phyloP scores from a whole-genome alignment of 2,329 filamentous ascomycete genomes.

The Ceratocystis colombiana region DNA sequence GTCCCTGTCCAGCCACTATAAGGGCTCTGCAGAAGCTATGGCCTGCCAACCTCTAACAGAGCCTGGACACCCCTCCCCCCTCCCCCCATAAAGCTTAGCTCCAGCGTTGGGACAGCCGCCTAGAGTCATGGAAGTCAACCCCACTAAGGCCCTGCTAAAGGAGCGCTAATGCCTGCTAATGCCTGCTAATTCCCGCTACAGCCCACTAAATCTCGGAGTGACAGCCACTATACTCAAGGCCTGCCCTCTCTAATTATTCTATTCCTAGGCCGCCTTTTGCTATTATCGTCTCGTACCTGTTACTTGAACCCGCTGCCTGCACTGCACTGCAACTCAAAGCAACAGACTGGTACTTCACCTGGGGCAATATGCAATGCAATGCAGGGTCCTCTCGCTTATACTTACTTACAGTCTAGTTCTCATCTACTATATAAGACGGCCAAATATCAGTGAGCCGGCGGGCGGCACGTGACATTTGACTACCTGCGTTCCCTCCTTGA shows the following conservation, averaged over 20 bases:
- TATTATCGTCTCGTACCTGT: neutral
- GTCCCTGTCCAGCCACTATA: neutral
- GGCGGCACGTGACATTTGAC: too few relatives aligned
- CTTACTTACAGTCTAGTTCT: neutral
- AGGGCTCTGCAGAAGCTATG: slow-evolving; percentile 1
- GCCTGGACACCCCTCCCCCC: neutral
- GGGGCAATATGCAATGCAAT: neutral
- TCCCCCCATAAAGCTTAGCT: neutral
- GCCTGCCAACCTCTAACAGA: neutral
- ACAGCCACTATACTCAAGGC: neutral
- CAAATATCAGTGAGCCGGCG: too few relatives aligned
- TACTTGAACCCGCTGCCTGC: neutral
- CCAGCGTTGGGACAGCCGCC: neutral
- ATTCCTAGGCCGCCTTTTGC: too few relatives aligned
- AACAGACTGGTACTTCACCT: too few relatives aligned
- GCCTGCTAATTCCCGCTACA: neutral
- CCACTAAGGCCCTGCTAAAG: neutral
- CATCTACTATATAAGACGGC: too few relatives aligned
- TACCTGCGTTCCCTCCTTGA: too few relatives aligned
- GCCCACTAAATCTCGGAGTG: neutral
- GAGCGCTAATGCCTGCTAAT: too few relatives aligned
- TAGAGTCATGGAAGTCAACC: neutral
- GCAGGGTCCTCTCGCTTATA: slow-evolving; percentile 10
- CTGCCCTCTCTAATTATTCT: too few relatives aligned
- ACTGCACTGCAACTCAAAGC: slow-evolving; percentile 3